A percentile compares a stretch with the other conserved stretches of the same genome.
phyloP scores from a whole-genome alignment of 2,329 filamentous ascomycete species.

The Hymenotorrendiella dingleyae region DNA sequence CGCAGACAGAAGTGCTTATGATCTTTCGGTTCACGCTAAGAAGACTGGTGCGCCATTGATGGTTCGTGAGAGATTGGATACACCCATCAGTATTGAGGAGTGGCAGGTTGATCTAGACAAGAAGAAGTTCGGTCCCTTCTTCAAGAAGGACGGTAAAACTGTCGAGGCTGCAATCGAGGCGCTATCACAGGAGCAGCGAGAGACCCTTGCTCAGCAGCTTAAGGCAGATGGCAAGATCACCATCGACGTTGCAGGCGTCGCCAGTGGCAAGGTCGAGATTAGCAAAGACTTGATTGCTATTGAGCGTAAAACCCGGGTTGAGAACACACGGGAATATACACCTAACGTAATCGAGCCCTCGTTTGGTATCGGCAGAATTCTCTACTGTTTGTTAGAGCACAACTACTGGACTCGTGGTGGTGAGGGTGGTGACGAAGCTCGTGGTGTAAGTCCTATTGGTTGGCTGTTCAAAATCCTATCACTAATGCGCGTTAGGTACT shows the following conservation, averaged over 20 bases:
- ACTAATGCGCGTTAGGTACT: conserved; percentile 47
- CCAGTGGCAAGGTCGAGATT: conserved; percentile 70
- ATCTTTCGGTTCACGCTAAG: conserved; percentile 86
- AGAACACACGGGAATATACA: conserved; percentile 84
- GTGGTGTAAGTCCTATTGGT: conserved; percentile 65
- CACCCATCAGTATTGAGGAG: conserved; percentile 76
- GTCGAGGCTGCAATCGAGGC: conserved; percentile 73
- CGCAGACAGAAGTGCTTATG: conserved; percentile 91
- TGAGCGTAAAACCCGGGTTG: conserved; percentile 73
- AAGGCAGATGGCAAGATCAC: conserved; percentile 67
- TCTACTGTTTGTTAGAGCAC: conserved; percentile 92
- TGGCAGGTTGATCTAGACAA: conserved; percentile 85
- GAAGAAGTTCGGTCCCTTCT: conserved; percentile 92
- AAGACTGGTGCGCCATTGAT: conserved; percentile 83
- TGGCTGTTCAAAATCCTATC: too few species aligned
- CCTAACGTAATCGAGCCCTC: conserved; percentile 97
- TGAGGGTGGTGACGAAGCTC: conserved; percentile 71
- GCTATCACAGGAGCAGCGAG: conserved; percentile 68
- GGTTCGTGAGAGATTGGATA: conserved; percentile 74
- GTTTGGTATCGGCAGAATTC: conserved; percentile 91
- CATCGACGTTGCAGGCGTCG: conserved; percentile 64
- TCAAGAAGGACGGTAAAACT: conserved; percentile 88
- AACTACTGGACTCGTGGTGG: conserved; percentile 80
- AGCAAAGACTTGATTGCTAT: conserved; percentile 75
- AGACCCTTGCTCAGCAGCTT: conserved; percentile 71